These are phyloP conservation scores for Aschersonia sp. DNA, from an alignment of 2,329 filamentous ascomycete species.

Conservation along the genomic window DNA sequence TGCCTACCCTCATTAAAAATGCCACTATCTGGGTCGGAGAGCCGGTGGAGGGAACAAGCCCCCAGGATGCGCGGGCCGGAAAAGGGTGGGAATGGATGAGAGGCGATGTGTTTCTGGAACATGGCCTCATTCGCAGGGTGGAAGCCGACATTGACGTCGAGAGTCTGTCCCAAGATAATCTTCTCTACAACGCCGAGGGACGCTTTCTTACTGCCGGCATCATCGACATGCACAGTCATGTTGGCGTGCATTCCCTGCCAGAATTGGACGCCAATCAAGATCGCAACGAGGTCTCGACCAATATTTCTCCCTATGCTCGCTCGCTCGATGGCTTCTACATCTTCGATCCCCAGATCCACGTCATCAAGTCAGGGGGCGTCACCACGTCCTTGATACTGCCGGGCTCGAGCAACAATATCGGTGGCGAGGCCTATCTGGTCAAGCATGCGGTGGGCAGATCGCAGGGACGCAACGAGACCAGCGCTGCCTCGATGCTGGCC, in stretches of 20 bases:
- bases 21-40: conserved; percentile 55
- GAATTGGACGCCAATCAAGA: conserved; percentile 39
- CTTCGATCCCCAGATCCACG: conserved; percentile 48
- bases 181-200: conserved; percentile 43
- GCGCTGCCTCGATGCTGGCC: conserved; percentile 48
- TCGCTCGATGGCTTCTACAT: conserved; percentile 52
- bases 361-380: conserved; percentile 61
- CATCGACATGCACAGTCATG: conserved; percentile 59
- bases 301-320: conserved; percentile 54
- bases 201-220: conserved; percentile 51
- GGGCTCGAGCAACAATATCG: conserved; percentile 60
- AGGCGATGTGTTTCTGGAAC: conserved; percentile 45
- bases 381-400: conserved; percentile 54
- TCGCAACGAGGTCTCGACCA: conserved; percentile 46
- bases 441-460: conserved; percentile 50
- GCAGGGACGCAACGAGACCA: conserved; percentile 48
- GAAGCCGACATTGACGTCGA: conserved; percentile 24
- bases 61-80: conserved; percentile 39
- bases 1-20: conserved; percentile 49
- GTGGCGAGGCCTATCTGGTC: conserved; percentile 54
- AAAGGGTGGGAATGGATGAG: conserved; percentile 45
- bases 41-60: conserved; percentile 31
- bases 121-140: conserved; percentile 46
- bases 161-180: conserved; percentile 29
- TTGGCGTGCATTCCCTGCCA: conserved; percentile 45